Base-by-base conservation (phyloP, 2,329 filamentous ascomycete species). In the Apiospora rasikravindrae region DNA sequence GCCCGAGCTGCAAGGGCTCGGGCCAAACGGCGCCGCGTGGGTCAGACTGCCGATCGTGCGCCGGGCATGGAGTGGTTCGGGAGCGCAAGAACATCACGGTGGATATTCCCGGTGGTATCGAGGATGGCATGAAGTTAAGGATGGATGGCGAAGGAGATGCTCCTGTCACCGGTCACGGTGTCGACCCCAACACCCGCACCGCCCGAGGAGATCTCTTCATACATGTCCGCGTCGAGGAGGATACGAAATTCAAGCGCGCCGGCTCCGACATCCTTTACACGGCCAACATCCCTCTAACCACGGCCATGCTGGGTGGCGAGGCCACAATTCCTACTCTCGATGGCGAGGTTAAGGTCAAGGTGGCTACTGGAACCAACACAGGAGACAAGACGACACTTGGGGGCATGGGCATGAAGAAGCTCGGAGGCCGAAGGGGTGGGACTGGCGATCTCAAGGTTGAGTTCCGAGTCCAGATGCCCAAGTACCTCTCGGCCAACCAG, bases 211-310 rank as follows among this genome's bases (percentile, higher is more conserved):
- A 99, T 80, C 89, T 99, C 24, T 98, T 95, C 80, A 94, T 99
- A 71, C 92, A 94, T 77, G 94, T 99, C 72, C 90, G 93, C 71
- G 96, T 99, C 42, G 92, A 94, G n/a, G 87, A 94, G 37, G 96
- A 99, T 81, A 89, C 93, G 53, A 95, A 96, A 80, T 99, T 98
- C 86, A 94, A 90, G 76, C 92, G 96, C 72, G 89, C 91, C 67
- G 96, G 96, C 66, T 93, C 94, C 68, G 95, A 99, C 80, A 93
- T 99, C 68, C 88, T 98, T 6, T 96, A 98, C 84, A 98, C 95
- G 1, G 95, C 96, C 19, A 91, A 90, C 14, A 93, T 99, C 73
- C 96, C 96, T 22, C 87, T 99, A 71, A 98, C 96, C 4, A 99
- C 96, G 13, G 96, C 96, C 8, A 84, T 98, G 26, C 89, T 99